Percentiles rank a stretch among this genome's conserved stretches.
Evolutionary conservation across 75 land plant genomes (phyloP).

Genomic region (Cunninghamia lanceolata): DNA sequence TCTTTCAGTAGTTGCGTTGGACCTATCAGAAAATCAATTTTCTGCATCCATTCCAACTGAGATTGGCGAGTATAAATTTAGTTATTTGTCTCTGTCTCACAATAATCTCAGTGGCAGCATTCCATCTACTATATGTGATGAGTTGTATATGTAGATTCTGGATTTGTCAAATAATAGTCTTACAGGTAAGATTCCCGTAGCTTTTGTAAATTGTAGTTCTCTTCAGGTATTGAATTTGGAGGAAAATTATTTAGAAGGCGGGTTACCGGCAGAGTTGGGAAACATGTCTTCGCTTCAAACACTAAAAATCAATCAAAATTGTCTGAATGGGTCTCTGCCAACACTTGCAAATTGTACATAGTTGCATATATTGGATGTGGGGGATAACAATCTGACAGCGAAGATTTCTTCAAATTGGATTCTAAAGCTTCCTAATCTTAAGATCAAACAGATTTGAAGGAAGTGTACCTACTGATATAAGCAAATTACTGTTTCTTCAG

Average conservation of each 20-base stretch:
- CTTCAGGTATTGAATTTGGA: neutral
- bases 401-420: neutral
- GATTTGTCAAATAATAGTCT: neutral
- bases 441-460: too few relatives aligned
- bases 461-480: too few relatives aligned
- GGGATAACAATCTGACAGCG: neutral
- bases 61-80: too few relatives aligned
- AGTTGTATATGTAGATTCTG: neutral
- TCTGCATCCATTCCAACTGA: too few relatives aligned
- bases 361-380: neutral
- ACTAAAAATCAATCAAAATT: neutral
- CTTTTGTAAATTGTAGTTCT: neutral
- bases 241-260: neutral
- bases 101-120: neutral
- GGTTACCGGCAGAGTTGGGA: neutral
- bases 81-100: too few relatives aligned
- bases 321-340: neutral
- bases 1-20: too few relatives aligned
- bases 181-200: neutral
- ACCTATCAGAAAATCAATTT: too few relatives aligned
- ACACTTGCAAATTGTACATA: neutral
- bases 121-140: neutral
- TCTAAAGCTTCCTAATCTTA: too few relatives aligned
- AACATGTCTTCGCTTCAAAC: neutral
- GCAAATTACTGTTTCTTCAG: too few relatives aligned